phyloP scores from a whole-genome alignment of 306 rosid genomes.

The Quillaja saponaria region DNA sequence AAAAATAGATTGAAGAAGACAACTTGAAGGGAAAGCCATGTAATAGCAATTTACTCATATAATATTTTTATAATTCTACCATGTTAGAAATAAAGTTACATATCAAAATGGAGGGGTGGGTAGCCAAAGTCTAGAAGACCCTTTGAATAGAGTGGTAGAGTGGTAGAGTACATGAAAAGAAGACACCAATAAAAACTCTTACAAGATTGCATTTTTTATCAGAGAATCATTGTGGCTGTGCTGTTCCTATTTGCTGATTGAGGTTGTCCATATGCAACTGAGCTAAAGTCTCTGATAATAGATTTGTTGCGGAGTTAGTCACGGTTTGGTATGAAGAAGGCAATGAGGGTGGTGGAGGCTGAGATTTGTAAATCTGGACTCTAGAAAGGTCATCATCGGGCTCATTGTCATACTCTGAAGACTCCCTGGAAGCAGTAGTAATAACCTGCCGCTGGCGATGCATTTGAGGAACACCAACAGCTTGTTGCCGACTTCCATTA shows the following conservation, averaged over 20 bases:
- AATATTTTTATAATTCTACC: too few relatives aligned
- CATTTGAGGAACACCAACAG: slow-evolving; percentile 23
- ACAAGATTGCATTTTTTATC: neutral
- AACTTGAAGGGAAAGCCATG: too few relatives aligned
- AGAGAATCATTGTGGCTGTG: slow-evolving; percentile 19
- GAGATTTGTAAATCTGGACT: slow-evolving; percentile 61
- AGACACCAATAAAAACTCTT: neutral
- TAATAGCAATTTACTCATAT: too few relatives aligned
- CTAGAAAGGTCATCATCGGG: slow-evolving; percentile 38
- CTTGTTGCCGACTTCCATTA: slow-evolving; percentile 33
- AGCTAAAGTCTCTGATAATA: slow-evolving; percentile 36
- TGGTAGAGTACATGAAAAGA: neutral
- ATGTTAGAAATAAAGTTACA: too few relatives aligned
- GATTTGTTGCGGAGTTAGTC: slow-evolving; percentile 23
- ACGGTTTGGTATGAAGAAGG: slow-evolving; percentile 38
- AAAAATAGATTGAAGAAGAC: too few relatives aligned
- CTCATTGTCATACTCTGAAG: slow-evolving; percentile 26
- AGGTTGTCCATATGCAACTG: slow-evolving; percentile 37
- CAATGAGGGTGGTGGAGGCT: slow-evolving; percentile 57
- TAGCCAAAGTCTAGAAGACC: neutral
- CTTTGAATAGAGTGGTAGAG: neutral
- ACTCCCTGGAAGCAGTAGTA: slow-evolving; percentile 32
- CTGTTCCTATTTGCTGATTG: slow-evolving; percentile 30
- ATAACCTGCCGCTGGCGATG: slow-evolving; percentile 27
- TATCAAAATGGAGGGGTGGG: neutral